Percentiles rank a stretch among this genome's conserved stretches.
Conservation (phyloP, 139 green algal genomes). For the Haematococcus lacustris region DNA sequence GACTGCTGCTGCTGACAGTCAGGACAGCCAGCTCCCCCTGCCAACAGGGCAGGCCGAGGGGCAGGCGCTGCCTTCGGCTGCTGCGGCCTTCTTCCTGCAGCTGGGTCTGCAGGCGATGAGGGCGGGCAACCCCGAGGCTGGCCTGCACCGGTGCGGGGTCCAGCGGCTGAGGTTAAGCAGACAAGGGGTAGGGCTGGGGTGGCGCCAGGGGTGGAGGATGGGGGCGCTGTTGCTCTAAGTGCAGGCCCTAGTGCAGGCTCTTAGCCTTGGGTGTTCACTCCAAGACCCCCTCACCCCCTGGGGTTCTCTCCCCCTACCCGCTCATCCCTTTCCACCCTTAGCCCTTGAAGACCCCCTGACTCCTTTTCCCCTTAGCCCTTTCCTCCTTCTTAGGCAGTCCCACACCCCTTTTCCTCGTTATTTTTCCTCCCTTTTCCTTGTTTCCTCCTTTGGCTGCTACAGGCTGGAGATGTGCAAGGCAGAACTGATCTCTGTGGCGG, state of each 20-base stretch:
- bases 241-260: background rate
- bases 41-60: background rate
- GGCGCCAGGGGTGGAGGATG: background rate
- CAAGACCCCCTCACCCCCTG: background rate
- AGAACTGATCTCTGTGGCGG: constrained; percentile 4
- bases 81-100: background rate
- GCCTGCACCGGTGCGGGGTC: background rate
- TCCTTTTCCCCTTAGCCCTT: background rate
- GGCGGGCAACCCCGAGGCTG: background rate
- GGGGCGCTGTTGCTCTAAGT: background rate
- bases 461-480: constrained; percentile 10
- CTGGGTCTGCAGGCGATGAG: background rate
- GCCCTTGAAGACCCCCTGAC: too few species aligned
- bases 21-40: background rate
- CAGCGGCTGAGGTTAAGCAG: background rate
- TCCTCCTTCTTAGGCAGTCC: background rate
- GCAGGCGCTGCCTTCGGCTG: background rate
- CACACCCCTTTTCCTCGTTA: background rate
- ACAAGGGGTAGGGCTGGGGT: background rate
- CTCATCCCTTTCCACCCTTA: background rate
- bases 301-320: background rate
- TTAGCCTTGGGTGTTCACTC: background rate
- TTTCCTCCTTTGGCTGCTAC: background rate
- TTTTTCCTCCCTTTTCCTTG: too few species aligned
- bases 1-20: background rate